These are phyloP conservation scores for Mycena galericulata DNA, from an alignment of 768 basidiomycete species.

Conservation along the genomic window DNA sequence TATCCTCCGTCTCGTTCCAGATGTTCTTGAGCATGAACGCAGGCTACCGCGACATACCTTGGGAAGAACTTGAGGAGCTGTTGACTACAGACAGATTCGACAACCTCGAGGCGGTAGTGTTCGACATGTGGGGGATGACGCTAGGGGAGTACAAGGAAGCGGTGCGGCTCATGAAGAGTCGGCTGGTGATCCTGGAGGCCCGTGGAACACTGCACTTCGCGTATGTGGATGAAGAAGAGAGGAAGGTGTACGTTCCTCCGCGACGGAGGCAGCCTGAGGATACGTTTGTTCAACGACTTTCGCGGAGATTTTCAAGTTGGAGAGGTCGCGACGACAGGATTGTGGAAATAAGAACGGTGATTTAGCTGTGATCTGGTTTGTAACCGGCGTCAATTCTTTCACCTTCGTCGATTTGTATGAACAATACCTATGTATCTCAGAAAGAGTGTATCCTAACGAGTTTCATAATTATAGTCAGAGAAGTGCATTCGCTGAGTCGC, in stretches of 20 bases:
- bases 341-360: no score
- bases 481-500: no score
- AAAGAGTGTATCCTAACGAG: no score
- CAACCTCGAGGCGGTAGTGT: background rate
- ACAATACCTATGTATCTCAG: no score
- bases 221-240: slow-evolving; percentile 1
- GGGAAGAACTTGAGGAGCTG: slow-evolving; percentile 17
- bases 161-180: slow-evolving; percentile 3
- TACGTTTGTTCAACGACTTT: background rate
- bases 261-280: background rate
- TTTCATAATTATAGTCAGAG: no score
- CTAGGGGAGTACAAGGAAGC: slow-evolving; percentile 12
- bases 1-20: slow-evolving; percentile 18
- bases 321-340: background rate
- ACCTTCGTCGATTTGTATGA: no score
- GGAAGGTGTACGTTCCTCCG: background rate
- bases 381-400: no score
- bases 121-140: slow-evolving; percentile 19
- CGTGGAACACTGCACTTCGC: slow-evolving; percentile 5
- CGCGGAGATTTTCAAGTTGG: background rate
- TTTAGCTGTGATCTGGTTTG: no score
- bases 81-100: background rate
- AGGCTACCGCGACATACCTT: slow-evolving; percentile 16
- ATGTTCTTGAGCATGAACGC: slow-evolving; percentile 7
- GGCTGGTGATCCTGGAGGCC: background rate